These are phyloP conservation scores for Syzygium malaccense DNA, from an alignment of 441 rosid species.

Conservation along the genomic window DNA sequence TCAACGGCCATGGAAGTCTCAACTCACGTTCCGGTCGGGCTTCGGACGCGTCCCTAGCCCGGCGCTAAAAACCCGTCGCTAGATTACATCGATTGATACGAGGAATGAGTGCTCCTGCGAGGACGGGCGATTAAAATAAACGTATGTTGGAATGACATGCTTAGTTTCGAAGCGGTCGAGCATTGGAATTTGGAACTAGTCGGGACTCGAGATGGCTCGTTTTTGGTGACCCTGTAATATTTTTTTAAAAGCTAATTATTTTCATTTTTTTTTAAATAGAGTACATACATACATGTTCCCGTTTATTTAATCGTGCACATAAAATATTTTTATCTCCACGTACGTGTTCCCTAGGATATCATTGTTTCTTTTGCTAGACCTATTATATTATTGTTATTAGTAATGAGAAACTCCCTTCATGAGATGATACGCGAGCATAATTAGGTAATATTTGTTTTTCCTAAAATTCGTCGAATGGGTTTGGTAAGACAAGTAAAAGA, in stretches of 20 bases:
- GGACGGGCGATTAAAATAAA: not conserved
- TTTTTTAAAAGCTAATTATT: not conserved
- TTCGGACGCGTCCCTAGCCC: not conserved
- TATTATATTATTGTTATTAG: not conserved
- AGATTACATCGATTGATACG: not conserved
- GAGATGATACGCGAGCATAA: rapidly evolving
- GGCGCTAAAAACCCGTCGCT: not conserved
- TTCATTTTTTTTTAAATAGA: not conserved
- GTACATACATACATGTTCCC: not conserved
- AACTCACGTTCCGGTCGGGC: not conserved
- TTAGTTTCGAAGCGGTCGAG: not conserved
- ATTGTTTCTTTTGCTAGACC: not conserved
- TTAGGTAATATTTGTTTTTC: not conserved
- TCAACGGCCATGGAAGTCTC: not conserved
- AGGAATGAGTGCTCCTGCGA: not conserved
- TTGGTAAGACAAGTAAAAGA: too few species aligned
- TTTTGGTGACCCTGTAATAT: not conserved
- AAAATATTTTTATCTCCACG: not conserved
- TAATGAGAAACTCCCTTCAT: not conserved
- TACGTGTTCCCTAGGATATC: not conserved
- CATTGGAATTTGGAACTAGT: not conserved
- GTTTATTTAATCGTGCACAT: not conserved
- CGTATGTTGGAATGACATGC: not conserved
- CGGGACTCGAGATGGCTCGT: not conserved
- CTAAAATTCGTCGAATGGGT: not conserved